phyloP scores from a whole-genome alignment of 495 filamentous ascomycete genomes.

The Penicillium coffeae region DNA sequence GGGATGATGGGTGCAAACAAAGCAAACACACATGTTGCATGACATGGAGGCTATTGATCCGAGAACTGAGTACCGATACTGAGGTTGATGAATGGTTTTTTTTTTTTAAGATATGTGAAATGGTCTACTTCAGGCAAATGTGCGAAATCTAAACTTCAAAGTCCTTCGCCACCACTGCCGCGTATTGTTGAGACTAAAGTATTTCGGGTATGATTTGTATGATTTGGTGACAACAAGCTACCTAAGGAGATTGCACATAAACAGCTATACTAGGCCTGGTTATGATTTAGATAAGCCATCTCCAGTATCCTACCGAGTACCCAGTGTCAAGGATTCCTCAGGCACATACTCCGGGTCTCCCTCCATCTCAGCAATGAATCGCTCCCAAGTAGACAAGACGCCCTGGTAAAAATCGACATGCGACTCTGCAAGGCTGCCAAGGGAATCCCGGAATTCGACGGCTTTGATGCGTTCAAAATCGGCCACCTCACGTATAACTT shows the following conservation, averaged over 20 bases:
- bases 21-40: conserved; percentile 26
- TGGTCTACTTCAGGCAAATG: not conserved
- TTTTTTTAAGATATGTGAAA: too few relatives aligned
- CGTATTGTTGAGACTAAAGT: conserved; percentile 11
- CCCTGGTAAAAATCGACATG: conserved; percentile 83
- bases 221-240: conserved; percentile 20
- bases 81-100: too few relatives aligned
- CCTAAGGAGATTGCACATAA: conserved; percentile 10
- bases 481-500: conserved; percentile 84
- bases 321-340: conserved; percentile 10
- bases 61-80: too few relatives aligned
- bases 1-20: conserved; percentile 18
- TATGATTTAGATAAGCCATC: conserved; percentile 1
- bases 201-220: conserved; percentile 25
- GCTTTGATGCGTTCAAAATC: conserved; percentile 97
- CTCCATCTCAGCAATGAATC: conserved; percentile 85
- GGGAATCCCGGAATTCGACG: conserved; percentile 81
- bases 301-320: conserved; percentile 3
- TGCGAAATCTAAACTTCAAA: not conserved
- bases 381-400: conserved; percentile 82
- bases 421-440: conserved; percentile 76
- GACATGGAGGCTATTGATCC: too few relatives aligned
- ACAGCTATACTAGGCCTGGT: conserved; percentile 17
- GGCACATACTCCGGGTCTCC: conserved; percentile 39
- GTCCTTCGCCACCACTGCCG: too few relatives aligned